phyloP scores from a whole-genome alignment of 2,329 filamentous ascomycete species.

The Gnomoniopsis sp. region DNA sequence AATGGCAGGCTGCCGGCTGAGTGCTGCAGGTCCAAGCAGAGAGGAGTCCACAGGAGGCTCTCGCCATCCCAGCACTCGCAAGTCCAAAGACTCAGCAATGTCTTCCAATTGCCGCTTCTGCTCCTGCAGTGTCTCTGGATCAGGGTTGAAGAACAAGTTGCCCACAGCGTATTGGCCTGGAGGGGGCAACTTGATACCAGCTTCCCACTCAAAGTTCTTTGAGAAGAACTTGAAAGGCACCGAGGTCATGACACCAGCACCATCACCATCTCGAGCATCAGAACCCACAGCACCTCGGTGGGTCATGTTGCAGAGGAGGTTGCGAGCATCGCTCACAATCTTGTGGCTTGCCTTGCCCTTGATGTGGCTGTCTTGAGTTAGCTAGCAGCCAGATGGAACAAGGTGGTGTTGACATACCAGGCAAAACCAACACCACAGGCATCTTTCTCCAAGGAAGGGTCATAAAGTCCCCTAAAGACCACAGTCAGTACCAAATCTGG shows the following conservation, averaged over 20 bases:
- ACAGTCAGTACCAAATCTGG: background rate
- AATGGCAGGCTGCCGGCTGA: conserved; percentile 91
- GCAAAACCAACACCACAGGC: conserved; percentile 99
- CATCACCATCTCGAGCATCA: conserved; percentile 95
- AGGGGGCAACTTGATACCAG: conserved; percentile 80
- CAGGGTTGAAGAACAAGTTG: conserved; percentile 98
- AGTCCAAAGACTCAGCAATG: conserved; percentile 79
- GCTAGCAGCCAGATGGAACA: background rate
- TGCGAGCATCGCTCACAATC: conserved; percentile 95
- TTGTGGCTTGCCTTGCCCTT: conserved; percentile 98
- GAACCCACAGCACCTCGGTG: conserved; percentile 97
- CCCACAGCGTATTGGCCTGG: conserved; percentile 93
- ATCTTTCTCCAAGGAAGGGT: conserved; percentile 96
- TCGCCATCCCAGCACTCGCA: conserved; percentile 94
- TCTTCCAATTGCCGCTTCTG: conserved; percentile 93
- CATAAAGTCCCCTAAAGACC: conserved; percentile 71
- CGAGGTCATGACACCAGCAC: conserved; percentile 98
- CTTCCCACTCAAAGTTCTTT: conserved; percentile 95
- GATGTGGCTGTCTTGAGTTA: conserved; percentile 66
- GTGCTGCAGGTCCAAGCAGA: conserved; percentile 85
- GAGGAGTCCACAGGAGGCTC: conserved; percentile 91
- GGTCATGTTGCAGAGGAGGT: conserved; percentile 99
- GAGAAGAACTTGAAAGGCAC: conserved; percentile 98
- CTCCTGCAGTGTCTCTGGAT: conserved; percentile 82
- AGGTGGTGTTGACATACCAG: conserved; percentile 60